These are phyloP conservation scores for Cercospora citrullina DNA, from an alignment of 2,329 filamentous ascomycete species.

Conservation along the genomic window DNA sequence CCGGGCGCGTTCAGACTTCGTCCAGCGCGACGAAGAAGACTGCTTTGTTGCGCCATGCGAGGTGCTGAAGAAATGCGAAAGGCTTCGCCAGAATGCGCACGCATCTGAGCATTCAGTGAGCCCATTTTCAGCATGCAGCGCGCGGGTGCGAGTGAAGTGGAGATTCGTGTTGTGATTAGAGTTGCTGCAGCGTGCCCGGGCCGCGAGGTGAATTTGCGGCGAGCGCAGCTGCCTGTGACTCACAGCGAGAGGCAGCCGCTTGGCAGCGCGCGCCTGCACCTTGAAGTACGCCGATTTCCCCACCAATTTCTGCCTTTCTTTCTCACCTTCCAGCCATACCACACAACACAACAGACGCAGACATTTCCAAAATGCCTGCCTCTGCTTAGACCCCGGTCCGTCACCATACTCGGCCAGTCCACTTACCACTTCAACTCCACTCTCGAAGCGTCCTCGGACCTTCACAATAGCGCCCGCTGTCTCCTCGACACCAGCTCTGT, in stretches of 20 bases:
- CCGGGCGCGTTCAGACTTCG: neutral
- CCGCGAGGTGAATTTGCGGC: neutral
- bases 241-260: neutral
- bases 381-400: conserved; percentile 33
- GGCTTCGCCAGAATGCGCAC: neutral
- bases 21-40: neutral
- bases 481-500: conserved; percentile 50
- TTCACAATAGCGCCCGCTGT: conserved; percentile 37
- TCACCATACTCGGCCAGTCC: conserved; percentile 35
- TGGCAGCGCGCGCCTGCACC: neutral
- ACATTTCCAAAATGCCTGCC: conserved; percentile 38
- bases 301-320: conserved; percentile 11
- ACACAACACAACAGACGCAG: conserved; percentile 31
- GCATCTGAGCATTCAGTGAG: neutral
- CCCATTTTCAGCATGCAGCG: neutral
- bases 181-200: neutral
- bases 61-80: neutral
- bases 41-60: neutral
- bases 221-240: neutral
- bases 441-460: conserved; percentile 37
- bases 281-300: conserved; percentile 2
- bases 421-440: conserved; percentile 28
- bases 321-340: conserved; percentile 18
- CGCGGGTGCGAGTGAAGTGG: neutral
- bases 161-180: neutral